Evolutionary conservation across 352 stramenopile species (phyloP).

Genomic region (Pythium sp.): DNA sequence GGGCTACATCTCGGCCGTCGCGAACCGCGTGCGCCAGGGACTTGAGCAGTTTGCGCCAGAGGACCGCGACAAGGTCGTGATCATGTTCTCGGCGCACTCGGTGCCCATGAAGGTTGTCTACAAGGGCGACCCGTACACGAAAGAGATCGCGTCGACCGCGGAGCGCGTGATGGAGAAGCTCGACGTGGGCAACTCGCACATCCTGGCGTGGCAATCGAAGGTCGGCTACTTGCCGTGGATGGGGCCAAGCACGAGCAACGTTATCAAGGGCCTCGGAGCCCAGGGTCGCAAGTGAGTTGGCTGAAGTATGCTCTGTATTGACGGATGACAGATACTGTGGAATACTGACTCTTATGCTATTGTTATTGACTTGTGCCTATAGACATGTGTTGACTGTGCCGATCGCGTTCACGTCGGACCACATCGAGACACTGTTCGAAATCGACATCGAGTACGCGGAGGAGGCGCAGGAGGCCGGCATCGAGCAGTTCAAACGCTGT

Average conservation of each 20-base stretch:
- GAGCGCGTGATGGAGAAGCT: slow-evolving; percentile 76
- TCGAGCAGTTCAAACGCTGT: slow-evolving; percentile 93
- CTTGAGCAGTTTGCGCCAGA: slow-evolving; percentile 90
- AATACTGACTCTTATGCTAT: neutral
- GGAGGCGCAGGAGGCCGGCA: slow-evolving; percentile 93
- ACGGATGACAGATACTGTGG: neutral
- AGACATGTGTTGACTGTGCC: slow-evolving; percentile 96
- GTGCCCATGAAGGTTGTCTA: slow-evolving; percentile 90
- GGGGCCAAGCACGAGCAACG: slow-evolving; percentile 95
- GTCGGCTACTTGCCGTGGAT: slow-evolving; percentile 99
- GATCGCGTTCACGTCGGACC: slow-evolving; percentile 98
- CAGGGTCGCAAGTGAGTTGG: slow-evolving; percentile 88
- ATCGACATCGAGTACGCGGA: slow-evolving; percentile 99
- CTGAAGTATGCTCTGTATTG: neutral
- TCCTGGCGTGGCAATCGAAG: slow-evolving; percentile 96
- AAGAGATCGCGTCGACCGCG: slow-evolving; percentile 74
- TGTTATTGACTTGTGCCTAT: neutral
- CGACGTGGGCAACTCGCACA: slow-evolving; percentile 70
- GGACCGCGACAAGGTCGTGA: slow-evolving; percentile 85
- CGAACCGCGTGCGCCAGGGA: slow-evolving; percentile 89
- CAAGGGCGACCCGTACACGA: slow-evolving; percentile 87
- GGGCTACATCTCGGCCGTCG: slow-evolving; percentile 94
- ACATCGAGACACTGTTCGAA: slow-evolving; percentile 99
- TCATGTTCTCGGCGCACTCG: slow-evolving; percentile 90
- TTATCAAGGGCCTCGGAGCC: slow-evolving; percentile 90